These are phyloP conservation scores for Discostella pseudostelligera DNA, from an alignment of 108 stramenopile species.

Conservation along the genomic window DNA sequence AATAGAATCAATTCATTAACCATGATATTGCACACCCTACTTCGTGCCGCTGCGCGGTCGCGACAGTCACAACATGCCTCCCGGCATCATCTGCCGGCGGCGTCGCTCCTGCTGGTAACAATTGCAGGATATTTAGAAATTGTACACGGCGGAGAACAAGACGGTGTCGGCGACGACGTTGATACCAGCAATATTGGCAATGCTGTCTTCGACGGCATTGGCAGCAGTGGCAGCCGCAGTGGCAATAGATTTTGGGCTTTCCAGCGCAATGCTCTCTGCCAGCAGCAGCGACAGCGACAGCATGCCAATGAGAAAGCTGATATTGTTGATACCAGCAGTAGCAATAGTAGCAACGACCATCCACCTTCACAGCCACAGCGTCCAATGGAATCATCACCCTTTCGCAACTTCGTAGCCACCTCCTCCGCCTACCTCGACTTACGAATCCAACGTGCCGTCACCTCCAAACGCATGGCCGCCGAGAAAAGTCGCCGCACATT, in stretches of 20 bases:
- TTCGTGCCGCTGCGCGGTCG: constrained; percentile 17
- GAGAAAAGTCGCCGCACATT: constrained; percentile 26
- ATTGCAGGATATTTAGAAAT: constrained; percentile 3
- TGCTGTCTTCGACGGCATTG: constrained; percentile 2
- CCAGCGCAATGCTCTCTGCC: not conserved
- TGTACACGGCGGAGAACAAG: not conserved
- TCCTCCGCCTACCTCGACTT: constrained; percentile 8
- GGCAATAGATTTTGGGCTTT: not conserved
- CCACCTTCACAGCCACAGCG: no score
- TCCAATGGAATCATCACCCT: no score
- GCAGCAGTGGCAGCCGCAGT: not conserved
- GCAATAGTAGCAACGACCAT: no score
- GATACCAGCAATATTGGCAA: not conserved
- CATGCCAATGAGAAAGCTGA: constrained; percentile 12
- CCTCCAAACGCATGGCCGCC: constrained; percentile 35
- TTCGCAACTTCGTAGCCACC: constrained; percentile 5
- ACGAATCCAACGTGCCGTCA: constrained; percentile 30
- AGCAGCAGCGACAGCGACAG: not conserved
- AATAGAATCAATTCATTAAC: not conserved
- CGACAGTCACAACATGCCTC: not conserved
- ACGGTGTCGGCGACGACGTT: not conserved
- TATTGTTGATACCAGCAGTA: no score
- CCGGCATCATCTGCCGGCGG: not conserved
- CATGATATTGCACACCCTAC: constrained; percentile 11
- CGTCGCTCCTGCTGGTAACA: constrained; percentile 8